These are phyloP conservation scores for Candida loeiensis DNA, from an alignment of 805 yeast genomes.

Conservation along the genomic window DNA sequence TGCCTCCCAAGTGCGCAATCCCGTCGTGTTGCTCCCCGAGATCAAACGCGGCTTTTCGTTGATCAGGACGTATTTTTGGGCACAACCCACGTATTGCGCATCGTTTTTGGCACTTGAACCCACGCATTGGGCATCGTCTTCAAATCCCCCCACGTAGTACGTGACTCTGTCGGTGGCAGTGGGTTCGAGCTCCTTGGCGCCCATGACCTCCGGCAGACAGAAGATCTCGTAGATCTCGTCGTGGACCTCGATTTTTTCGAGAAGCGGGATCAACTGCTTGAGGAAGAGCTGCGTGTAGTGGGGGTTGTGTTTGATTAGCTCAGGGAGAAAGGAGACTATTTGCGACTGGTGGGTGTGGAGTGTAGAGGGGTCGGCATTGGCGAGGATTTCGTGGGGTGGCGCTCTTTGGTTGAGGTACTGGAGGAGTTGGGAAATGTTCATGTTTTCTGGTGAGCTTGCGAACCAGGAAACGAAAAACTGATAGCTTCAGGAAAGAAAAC, in stretches of 20 bases:
- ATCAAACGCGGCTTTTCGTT: conserved; percentile 62
- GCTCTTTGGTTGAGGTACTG: conserved; percentile 8
- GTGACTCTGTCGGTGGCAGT: conserved; percentile 36
- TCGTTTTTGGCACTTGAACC: too few relatives aligned
- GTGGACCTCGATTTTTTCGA: conserved; percentile 27
- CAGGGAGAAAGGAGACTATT: conserved; percentile 3
- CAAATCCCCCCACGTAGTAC: conserved; percentile 29
- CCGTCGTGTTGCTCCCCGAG: conserved; percentile 81
- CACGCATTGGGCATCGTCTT: too few relatives aligned
- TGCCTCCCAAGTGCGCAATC: conserved; percentile 93
- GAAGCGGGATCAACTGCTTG: conserved; percentile 34
- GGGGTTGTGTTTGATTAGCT: conserved; percentile 38
- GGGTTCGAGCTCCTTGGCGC: conserved; percentile 30
- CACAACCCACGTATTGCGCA: not conserved
- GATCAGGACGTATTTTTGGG: conserved; percentile 29
- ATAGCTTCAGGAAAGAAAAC: too few relatives aligned
- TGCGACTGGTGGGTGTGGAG: conserved; percentile 1
- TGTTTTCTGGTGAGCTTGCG: too few relatives aligned
- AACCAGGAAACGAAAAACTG: too few relatives aligned
- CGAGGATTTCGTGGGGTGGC: conserved; percentile 3
- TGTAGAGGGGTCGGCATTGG: not conserved
- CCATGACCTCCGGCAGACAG: conserved; percentile 30
- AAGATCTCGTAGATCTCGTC: conserved; percentile 44
- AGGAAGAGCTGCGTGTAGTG: conserved; percentile 49
- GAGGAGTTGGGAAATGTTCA: conserved; percentile 1